Conservation (phyloP, 495 filamentous ascomycete species). For the Massariosphaeria phaeospora region DNA sequence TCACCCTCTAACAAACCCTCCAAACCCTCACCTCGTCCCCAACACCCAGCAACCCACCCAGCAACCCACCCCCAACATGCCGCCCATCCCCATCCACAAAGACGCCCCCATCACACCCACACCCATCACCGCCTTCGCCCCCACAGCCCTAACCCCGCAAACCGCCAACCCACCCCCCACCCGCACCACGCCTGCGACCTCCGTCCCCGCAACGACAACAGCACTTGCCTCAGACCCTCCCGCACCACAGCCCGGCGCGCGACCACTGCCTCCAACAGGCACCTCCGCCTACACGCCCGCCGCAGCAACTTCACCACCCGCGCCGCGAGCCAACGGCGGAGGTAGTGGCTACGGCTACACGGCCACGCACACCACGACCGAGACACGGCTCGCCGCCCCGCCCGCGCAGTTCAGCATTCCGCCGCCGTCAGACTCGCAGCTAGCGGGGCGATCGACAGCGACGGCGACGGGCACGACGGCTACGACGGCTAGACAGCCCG, state of each 20-base stretch:
- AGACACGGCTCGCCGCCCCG: constrained; percentile 12
- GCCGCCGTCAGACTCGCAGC: constrained; percentile 11
- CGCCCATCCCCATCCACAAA: constrained; percentile 27
- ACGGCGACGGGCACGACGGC: constrained; percentile 3
- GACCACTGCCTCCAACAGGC: constrained; percentile 12
- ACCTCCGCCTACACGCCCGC: background rate
- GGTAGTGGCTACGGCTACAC: constrained; percentile 1
- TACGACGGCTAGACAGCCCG: constrained; percentile 6
- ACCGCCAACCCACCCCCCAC: constrained; percentile 19
- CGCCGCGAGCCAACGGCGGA: background rate
- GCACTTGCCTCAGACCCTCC: constrained; percentile 4
- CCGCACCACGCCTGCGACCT: constrained; percentile 9
- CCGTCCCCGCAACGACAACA: constrained; percentile 13
- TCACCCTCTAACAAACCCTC: background rate
- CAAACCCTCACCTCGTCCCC: background rate
- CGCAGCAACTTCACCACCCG: constrained; percentile 8
- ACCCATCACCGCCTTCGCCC: constrained; percentile 1
- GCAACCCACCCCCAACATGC: constrained; percentile 7
- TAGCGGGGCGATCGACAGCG: constrained; percentile 16
- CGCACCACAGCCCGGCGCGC: constrained; percentile 25
- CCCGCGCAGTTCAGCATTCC: constrained; percentile 23
- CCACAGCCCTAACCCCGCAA: constrained; percentile 17
- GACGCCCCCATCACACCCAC: constrained; percentile 22
- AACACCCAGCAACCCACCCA: background rate
- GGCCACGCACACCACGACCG: constrained; percentile 16